Evolutionary conservation across 805 yeast genomes (phyloP), one percentile per base, ranked within the genome.

Genomic region (Komagataella pastoris): DNA sequence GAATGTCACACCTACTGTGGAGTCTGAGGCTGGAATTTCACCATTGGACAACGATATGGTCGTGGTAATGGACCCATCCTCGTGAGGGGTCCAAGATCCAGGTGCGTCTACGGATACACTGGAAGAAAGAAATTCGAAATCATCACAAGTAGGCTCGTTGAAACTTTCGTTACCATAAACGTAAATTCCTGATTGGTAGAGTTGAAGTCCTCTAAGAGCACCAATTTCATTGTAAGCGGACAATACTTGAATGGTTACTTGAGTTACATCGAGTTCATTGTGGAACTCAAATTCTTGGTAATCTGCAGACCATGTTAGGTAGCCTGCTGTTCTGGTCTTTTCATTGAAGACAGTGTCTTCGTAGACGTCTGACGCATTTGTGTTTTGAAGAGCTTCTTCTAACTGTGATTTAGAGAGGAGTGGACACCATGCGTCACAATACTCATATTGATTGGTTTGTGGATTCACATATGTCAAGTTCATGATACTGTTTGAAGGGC

Each of bases 361-460:
- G 49, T 61, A 61, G 0, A 52, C 48, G 19, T 53, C 50, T 2
- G 61, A 55, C 7, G 63, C 54, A n/a, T 59, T 54, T 49, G 69
- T 61, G 7, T 63, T 40, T 7, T 61, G 59, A 18, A 60, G 54
- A 12, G 67, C 59, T 12, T 52, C 12, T 40, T 59, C 46, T 48
- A 83, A 62, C 2, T 63, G 60, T 0, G 71, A 52, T 10, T 64
- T 62, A 24, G 72, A 71, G 1, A 75, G 66, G 23, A 91, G 69
- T 0, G 97, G 95, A 65, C 99, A 93, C 76, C 79, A 83, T 0
- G 96, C 95, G 64, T 89, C 96, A 71, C 99, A 93, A 61, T 69
- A 68, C 14, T 67, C 62, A 3, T 75, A 50, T n/a, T 71, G 66
- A 49, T 83, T 80, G 2, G 88, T 75, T 0, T 61, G 54, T 2